A percentile compares a stretch with the other conserved stretches of the same genome.
phyloP scores from a whole-genome alignment of 768 basidiomycete genomes.

The Fistulinella prunicolor region DNA sequence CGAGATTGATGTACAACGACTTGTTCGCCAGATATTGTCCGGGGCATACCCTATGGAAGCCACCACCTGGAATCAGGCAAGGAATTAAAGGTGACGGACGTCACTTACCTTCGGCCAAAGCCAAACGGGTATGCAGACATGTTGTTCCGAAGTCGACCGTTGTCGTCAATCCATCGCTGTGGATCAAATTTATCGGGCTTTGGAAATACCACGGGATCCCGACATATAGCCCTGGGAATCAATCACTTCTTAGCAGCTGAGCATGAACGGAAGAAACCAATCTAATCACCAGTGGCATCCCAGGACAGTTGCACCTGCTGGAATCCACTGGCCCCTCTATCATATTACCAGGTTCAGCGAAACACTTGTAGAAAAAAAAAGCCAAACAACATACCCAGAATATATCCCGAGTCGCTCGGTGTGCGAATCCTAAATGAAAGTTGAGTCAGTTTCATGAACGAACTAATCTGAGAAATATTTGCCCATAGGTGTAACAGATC shows the following conservation, averaged over 20 bases:
- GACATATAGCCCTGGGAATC: constrained; percentile 19
- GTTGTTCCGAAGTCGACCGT: constrained; percentile 44
- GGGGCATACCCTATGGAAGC: constrained; percentile 49
- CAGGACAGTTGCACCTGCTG: constrained; percentile 19
- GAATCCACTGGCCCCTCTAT: constrained; percentile 21
- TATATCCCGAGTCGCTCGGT: constrained; percentile 60
- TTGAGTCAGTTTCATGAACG: neutral
- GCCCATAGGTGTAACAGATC: constrained; percentile 30
- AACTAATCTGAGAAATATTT: neutral
- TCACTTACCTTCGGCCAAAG: constrained; percentile 41
- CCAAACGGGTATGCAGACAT: constrained; percentile 48
- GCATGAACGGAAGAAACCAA: neutral
- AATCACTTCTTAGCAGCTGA: neutral
- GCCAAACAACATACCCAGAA: constrained; percentile 42
- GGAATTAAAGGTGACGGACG: neutral
- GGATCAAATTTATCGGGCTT: constrained; percentile 50
- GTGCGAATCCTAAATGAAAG: constrained; percentile 43
- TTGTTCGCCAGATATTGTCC: constrained; percentile 50
- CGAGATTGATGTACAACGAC: constrained; percentile 60
- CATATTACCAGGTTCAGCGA: constrained; percentile 33
- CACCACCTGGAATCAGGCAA: neutral
- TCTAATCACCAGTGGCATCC: constrained; percentile 17
- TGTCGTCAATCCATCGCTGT: constrained; percentile 46
- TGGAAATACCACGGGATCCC: constrained; percentile 21
- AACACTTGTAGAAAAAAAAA: constrained; percentile 4